Base-by-base conservation (phyloP, 495 filamentous ascomycete genomes). In the Neurospora cerealis region DNA sequence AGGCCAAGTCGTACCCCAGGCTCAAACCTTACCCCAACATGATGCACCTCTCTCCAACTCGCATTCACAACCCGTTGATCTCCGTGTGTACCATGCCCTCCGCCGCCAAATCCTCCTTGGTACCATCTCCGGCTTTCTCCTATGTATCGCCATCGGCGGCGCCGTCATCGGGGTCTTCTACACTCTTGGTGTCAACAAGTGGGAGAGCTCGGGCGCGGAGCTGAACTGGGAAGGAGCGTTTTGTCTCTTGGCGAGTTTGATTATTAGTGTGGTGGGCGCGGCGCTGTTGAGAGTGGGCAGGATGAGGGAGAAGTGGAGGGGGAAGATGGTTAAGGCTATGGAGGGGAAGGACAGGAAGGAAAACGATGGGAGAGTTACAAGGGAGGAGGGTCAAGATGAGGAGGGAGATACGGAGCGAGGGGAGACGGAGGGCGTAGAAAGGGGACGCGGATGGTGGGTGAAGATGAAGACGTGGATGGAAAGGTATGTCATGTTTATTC, bases 81-180 rank as follows among this genome's bases (percentile, higher is more conserved):
- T 66, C 54, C 54, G 6, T 9, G 13, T 66, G 6, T 66, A 66
- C 15, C 6, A 66, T 9, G 54, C 54, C 15, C 54, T 66, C 54
- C 54, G 54, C 28, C 28, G 54, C 15, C 54, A 66, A 36, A 66
- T 66, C 15, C 28, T 66, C 15, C 75, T 87, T 19, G 93, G 93
- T 60, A 87, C 89, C 13, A 85, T 75, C 15, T 21, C 87, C 0
- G 93, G 93, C 42, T 78, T 95, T 17, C 73, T 89, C 6, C 81
- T 94, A 70, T 94, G 91, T 79, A 76, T 94, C 36, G 79, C 87
- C 73, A 85, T 95, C 76, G 92, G 91, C 69, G 90, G 81, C 24
- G 93, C 88, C 71, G 83, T 97, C 80, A 95, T 96, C 76, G 93
- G 90, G 41, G 88, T 88, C 70, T 96, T 97, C 81, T 96, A 97